Conservation (phyloP, 495 filamentous ascomycete species). For the Penicillium diatomitis region DNA sequence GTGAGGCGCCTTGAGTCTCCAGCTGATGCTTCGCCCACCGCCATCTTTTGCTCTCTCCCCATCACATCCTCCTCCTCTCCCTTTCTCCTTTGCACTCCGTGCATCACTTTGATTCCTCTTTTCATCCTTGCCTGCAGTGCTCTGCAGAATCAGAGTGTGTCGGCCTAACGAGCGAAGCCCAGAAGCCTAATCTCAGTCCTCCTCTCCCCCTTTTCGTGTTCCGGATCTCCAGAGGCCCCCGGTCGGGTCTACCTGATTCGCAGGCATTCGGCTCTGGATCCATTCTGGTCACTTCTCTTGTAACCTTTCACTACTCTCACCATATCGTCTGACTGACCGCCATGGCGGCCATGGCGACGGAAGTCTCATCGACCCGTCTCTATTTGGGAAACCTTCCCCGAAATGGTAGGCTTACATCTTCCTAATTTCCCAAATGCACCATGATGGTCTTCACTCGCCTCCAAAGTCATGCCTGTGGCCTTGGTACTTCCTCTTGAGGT, state of each 20-base stretch:
- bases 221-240: not conserved
- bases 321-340: slow-evolving; percentile 4
- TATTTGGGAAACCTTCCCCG: slow-evolving; percentile 97
- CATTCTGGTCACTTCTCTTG: slow-evolving; percentile 8
- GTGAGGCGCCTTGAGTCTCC: slow-evolving; percentile 28
- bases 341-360: slow-evolving; percentile 26
- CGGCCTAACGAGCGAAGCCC: slow-evolving; percentile 1
- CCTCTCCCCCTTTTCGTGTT: not conserved
- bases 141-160: not conserved
- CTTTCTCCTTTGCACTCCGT: slow-evolving; percentile 17
- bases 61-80: slow-evolving; percentile 9
- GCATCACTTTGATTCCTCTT: slow-evolving; percentile 21
- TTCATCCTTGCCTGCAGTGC: slow-evolving; percentile 9
- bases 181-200: not conserved
- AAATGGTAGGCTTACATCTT: slow-evolving; percentile 64
- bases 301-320: not conserved
- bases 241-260: slow-evolving; percentile 9
- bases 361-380: slow-evolving; percentile 86
- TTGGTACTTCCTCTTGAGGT: slow-evolving; percentile 2
- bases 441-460: slow-evolving; percentile 19
- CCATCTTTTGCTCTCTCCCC: slow-evolving; percentile 14
- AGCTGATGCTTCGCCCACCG: slow-evolving; percentile 14
- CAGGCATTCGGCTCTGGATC: not conserved
- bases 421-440: slow-evolving; percentile 1
- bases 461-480: slow-evolving; percentile 10